Percentiles rank a stretch among this genome's conserved stretches.
These are phyloP conservation scores for Microdochium trichocladiopsis DNA, from an alignment of 2,329 filamentous ascomycete species.

Conservation along the genomic window DNA sequence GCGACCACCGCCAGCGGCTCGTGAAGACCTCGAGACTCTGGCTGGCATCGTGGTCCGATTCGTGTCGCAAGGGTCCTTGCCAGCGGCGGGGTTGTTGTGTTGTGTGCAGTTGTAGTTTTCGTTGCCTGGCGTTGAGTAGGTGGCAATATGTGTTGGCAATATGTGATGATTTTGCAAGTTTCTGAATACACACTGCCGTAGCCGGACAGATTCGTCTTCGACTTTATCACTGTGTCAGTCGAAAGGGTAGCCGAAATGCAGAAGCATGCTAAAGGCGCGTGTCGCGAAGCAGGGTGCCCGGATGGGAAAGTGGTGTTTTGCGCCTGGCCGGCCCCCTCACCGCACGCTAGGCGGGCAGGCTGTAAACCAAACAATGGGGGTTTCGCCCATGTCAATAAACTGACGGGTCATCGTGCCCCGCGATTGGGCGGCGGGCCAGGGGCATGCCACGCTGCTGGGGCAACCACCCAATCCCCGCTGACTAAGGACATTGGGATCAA, in stretches of 20 bases:
- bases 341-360: not conserved
- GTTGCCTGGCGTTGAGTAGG: too few relatives aligned
- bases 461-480: not conserved
- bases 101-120: not conserved
- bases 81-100: constrained; percentile 5
- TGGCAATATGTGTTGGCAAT: too few relatives aligned
- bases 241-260: too few relatives aligned
- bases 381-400: constrained; percentile 1
- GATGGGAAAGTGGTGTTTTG: not conserved
- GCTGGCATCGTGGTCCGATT: constrained; percentile 35
- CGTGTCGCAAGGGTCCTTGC: constrained; percentile 9
- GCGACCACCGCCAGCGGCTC: constrained; percentile 32
- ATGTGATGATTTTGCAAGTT: too few relatives aligned
- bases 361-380: not conserved
- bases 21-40: constrained; percentile 37
- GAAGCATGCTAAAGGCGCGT: not conserved
- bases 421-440: not conserved
- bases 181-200: too few relatives aligned
- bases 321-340: not conserved
- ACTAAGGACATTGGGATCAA: too few relatives aligned
- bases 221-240: too few relatives aligned
- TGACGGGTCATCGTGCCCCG: not conserved
- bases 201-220: too few relatives aligned
- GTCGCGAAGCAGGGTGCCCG: not conserved
- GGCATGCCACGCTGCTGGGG: not conserved